Base-by-base conservation (phyloP, 768 basidiomycete species). In the Russula lepida region DNA sequence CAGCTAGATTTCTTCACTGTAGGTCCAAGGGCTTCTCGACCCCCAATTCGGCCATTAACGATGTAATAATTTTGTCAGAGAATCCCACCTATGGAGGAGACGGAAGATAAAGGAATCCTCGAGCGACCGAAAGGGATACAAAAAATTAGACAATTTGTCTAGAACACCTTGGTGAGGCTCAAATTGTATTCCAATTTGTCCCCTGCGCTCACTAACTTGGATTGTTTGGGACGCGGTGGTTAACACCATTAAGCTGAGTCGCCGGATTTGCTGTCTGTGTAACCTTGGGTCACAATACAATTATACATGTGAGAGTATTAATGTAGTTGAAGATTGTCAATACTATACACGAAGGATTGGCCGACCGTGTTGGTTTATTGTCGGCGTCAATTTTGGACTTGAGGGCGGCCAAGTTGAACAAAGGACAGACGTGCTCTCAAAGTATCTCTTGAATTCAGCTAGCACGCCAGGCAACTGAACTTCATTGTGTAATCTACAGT, bases 1-100 rank as follows among this genome's bases (percentile, higher is more conserved):
- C 53, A 59, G 15, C 43, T 65, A 41, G 64, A 65, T 56, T 65
- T 65, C 37, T 43, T 50, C 23, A 63, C 64, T 17, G 64, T 63
- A 50, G 28, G 64, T 54, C 43, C 43, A 17, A 37, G 11, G 51
- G 30, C 33, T 54, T 19, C 15, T 21, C 3, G 4, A 21, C 13
- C 17, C 15, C 15, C 13, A 37, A 37, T 37, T 37, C 15, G 6
- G 6, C 11, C 25, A 9, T 33, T 28, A 23, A 41, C 11, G 23
- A 23, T n/a, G 47, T 33, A 58, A 44, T 17, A 3, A 11, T 6
- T n/a, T 27, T 33, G 9, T 13, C 43, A 65, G 64, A 62, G 62
- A 12, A 65, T 65, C 13, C 64, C 64, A 23, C 49, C 58, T 12
- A 9, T 59, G 21, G 64, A 63, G 33, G 64, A 65, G 54, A 65